phyloP scores from a whole-genome alignment of 176 grass and related monocot species.

The Puya raimondii region DNA sequence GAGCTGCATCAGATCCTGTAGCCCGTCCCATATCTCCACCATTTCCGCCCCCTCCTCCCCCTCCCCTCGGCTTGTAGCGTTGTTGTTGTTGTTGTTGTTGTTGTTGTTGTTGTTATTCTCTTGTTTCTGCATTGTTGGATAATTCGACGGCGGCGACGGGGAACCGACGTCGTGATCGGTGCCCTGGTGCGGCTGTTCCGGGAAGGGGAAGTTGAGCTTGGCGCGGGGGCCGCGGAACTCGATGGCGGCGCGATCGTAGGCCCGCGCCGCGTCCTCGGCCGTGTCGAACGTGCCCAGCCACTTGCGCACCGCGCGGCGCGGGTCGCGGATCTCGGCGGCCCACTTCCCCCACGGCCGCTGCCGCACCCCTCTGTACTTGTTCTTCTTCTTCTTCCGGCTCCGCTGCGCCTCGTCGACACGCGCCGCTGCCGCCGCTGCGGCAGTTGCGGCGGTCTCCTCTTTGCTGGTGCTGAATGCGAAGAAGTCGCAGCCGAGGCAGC shows the following conservation, averaged over 20 bases:
- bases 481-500: conserved; percentile 40
- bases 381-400: conserved; percentile 50
- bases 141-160: not conserved
- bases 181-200: not conserved
- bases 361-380: conserved; percentile 75
- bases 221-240: conserved; percentile 88
- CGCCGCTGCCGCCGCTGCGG: not conserved
- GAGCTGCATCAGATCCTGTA: conserved; percentile 52
- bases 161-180: conserved; percentile 68
- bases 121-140: not conserved
- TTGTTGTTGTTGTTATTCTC: not conserved
- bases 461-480: not conserved
- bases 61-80: not conserved
- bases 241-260: conserved; percentile 70
- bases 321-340: conserved; percentile 95
- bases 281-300: conserved; percentile 88
- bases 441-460: not conserved
- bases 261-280: conserved; percentile 64
- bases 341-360: conserved; percentile 94
- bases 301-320: conserved; percentile 59
- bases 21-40: conserved; percentile 51
- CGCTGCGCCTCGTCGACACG: conserved; percentile 14
- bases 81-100: not conserved
- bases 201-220: conserved; percentile 46
- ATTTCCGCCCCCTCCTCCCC: conserved; percentile 16